Base-by-base conservation (phyloP, 768 basidiomycete genomes). In the Rhizopogon salebrosus region DNA sequence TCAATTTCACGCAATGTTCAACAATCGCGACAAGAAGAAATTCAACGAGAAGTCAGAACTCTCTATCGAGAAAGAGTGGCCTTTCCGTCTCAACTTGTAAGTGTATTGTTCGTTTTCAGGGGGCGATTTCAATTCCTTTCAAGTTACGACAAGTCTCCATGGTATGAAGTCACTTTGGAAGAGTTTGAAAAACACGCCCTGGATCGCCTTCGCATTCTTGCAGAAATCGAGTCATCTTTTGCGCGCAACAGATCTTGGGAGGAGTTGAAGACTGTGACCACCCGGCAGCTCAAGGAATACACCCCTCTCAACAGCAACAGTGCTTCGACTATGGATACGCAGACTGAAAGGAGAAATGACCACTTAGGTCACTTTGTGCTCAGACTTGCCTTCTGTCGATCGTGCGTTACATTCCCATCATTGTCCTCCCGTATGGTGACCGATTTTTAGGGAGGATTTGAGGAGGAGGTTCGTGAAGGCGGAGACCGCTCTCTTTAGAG, bases 141-240 rank as follows among this genome's bases (percentile, higher is more conserved):
- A 50, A 97, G 94, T 69, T 98, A 99, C 64, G 87, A 95, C 60
- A 72, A 64, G 16, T 91, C 95, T 20, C 97, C 97, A 18, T 68
- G 79, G 14, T 85, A 85, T 52, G 93, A 98, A 62, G 86, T 98
- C 18, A 93, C 93, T 1, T 75, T 98, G 16, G 97, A 98, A 66
- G 90, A 98, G 57, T 99, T 99, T 60, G 97, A 99, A 66, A 85
- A 79, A 3, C 90, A 80, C 64, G 97, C 97, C 0, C 76, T 99
- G 20, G 84, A 95, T 59, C 76, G 97, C 35, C 78, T 99, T 29
- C 83, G 92, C 24, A 78, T 97, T 16, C 79, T 97, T 16, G 87
- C 89, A 14, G 92, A 95, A 65, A 95, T 97, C 51, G 93, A 95
- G 63, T 86, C 94, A 1, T 92, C 89, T 4, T 81, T 83, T 55